A percentile compares a stretch with the other conserved stretches of the same genome.
Evolutionary conservation across 371 early-diverging fungal species (phyloP).

Genomic region (Mortierella sp.): DNA sequence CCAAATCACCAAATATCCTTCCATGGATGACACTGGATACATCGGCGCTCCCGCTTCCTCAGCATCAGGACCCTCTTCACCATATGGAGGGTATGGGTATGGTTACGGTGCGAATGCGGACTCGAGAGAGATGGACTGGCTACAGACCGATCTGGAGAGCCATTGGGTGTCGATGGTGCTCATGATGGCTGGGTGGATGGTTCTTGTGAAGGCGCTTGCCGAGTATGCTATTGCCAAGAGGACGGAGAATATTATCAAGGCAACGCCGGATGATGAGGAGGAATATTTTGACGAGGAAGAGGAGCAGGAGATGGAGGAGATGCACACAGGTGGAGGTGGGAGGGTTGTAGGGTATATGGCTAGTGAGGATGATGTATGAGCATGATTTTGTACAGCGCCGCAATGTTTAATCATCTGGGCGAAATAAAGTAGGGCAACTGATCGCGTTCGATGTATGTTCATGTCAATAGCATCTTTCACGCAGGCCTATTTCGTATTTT

Average conservation of each 20-base stretch:
- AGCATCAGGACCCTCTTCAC: neutral
- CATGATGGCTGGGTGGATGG: slow-evolving; percentile 71
- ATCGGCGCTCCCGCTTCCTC: neutral
- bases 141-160: slow-evolving; percentile 27
- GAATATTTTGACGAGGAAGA: neutral
- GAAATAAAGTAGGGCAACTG: no score
- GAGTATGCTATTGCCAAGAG: slow-evolving; percentile 64
- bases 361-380: slow-evolving; percentile 2
- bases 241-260: slow-evolving; percentile 63
- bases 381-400: no score
- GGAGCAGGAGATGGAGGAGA: neutral
- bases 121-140: slow-evolving; percentile 35
- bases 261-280: slow-evolving; percentile 8
- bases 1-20: slow-evolving; percentile 9
- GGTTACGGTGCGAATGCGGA: slow-evolving; percentile 15
- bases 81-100: neutral
- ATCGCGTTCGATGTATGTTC: no score
- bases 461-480: no score
- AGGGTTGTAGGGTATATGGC: neutral
- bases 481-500: no score
- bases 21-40: slow-evolving; percentile 40
- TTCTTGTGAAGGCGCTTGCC: slow-evolving; percentile 66
- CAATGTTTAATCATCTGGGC: no score
- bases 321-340: neutral
- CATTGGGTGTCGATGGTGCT: slow-evolving; percentile 53